phyloP scores from a whole-genome alignment of 1,139 yeast species.

The Taphrina deformans region DNA sequence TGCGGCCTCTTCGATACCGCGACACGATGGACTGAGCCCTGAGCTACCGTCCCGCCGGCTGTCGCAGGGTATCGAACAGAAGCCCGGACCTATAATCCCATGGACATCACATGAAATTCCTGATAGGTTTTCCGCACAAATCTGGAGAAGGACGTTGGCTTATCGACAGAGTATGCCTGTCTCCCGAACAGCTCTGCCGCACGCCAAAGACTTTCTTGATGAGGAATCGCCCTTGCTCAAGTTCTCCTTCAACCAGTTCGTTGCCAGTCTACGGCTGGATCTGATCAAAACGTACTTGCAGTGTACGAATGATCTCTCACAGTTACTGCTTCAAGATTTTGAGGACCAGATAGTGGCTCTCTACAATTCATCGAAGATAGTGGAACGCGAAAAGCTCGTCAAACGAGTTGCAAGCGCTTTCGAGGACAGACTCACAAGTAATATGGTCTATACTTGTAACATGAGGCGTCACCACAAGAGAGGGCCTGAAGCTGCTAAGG shows the following conservation, averaged over 20 bases:
- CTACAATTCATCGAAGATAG: not conserved
- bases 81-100: not conserved
- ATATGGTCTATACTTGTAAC: not conserved
- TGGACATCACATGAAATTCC: not conserved
- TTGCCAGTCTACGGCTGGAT: not conserved
- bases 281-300: not conserved
- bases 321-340: not conserved
- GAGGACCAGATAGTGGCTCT: not conserved
- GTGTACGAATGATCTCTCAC: not conserved
- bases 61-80: not conserved
- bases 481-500: not conserved
- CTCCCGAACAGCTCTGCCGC: not conserved
- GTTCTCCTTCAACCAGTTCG: slow-evolving; percentile 3
- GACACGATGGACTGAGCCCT: no score
- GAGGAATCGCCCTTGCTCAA: not conserved
- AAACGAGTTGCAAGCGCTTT: not conserved
- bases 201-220: not conserved
- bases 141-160: not conserved
- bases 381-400: not conserved
- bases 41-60: no score
- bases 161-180: not conserved
- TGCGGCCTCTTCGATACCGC: no score
- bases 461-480: not conserved
- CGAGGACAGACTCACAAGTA: not conserved
- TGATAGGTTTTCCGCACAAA: not conserved